Percentiles rank a stretch among this genome's conserved stretches.
Evolutionary conservation across 305 asterid genomes (phyloP).

Genomic region (Solanum hybrid): DNA sequence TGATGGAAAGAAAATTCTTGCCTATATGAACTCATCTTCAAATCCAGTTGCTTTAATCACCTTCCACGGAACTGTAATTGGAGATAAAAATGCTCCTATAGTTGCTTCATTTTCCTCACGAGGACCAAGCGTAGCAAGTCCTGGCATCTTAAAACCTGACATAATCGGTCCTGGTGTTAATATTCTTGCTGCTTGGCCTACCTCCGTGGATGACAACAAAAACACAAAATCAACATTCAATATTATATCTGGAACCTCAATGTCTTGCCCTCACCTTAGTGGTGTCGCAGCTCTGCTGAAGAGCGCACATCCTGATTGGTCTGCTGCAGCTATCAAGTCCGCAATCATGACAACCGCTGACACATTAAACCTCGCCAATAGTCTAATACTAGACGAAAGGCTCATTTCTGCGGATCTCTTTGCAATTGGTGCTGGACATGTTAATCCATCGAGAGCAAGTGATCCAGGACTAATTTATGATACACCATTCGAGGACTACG

Average conservation of each 20-base stretch:
- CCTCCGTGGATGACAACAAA: slow-evolving; percentile 10
- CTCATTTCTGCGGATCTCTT: slow-evolving; percentile 24
- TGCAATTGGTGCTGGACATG: slow-evolving; percentile 36
- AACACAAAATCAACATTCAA: slow-evolving; percentile 24
- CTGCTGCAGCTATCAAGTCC: slow-evolving; percentile 32
- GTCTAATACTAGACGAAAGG: slow-evolving; percentile 17
- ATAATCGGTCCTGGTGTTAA: slow-evolving; percentile 31
- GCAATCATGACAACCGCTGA: slow-evolving; percentile 33
- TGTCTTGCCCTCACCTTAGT: slow-evolving; percentile 38
- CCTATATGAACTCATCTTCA: slow-evolving; percentile 26
- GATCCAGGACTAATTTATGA: slow-evolving; percentile 42
- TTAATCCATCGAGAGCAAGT: slow-evolving; percentile 25
- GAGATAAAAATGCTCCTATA: slow-evolving; percentile 24
- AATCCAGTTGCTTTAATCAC: slow-evolving; percentile 20
- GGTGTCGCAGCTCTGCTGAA: slow-evolving; percentile 35
- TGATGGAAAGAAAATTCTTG: slow-evolving; percentile 20
- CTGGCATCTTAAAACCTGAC: slow-evolving; percentile 37
- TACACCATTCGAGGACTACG: slow-evolving; percentile 17
- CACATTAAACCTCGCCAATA: slow-evolving; percentile 8
- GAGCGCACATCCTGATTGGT: slow-evolving; percentile 31
- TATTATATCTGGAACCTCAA: slow-evolving; percentile 31
- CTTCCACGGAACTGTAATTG: slow-evolving; percentile 32
- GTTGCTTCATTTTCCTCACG: slow-evolving; percentile 34
- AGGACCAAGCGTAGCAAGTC: slow-evolving; percentile 30
- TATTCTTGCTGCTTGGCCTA: slow-evolving; percentile 41